Evolutionary conservation across 805 yeast genomes (phyloP), one percentile per base, ranked within the genome.

Genomic region (Candida suzukii): DNA sequence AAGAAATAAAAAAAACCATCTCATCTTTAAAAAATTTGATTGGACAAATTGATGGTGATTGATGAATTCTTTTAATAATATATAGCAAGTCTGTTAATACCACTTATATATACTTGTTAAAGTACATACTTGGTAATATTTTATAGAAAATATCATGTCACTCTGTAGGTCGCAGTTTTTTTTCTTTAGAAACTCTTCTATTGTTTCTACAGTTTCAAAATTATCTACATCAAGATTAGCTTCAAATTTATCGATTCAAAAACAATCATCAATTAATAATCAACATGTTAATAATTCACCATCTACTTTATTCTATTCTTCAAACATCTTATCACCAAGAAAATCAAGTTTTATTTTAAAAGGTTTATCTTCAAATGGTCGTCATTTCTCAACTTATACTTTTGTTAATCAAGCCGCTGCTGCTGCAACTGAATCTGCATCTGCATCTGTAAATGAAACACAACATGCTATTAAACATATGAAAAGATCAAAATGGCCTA

Each of bases 91-190:
- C n/a, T n/a, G n/a, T n/a, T n/a, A 8, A 7, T 24, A 8, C 26
- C 26, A 11, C 11, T 7, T 24, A 24, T 24, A 24, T 24, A 24
- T 24, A 24, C 7, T 11, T 7, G 26, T 24, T 7, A 11, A 24
- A 11, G 7, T 7, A 24, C 11, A 24, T 24, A 24, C 26, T 24
- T 7, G 7, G 26, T 24, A 11, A 24, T 24, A 7, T 8, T 7
- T 8, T 7, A 24, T 24, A 24, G 26, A 11, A 8, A 24, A 11
- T 24, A 26, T 12, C 4, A 57, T 54, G 63, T 53, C 56, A 50
- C 58, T 78, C 38, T 70, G 77, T 36, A 70, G 70, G 53, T 64
- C 79, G 6, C 72, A 73, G 65, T 75, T 77, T 59, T 78, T 73
- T 65, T 79, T 80, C 58, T 66, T 78, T 46, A 69, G 67, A 53